Conservation (phyloP, 805 yeast species). For the Metschnikowia anglica region DNA sequence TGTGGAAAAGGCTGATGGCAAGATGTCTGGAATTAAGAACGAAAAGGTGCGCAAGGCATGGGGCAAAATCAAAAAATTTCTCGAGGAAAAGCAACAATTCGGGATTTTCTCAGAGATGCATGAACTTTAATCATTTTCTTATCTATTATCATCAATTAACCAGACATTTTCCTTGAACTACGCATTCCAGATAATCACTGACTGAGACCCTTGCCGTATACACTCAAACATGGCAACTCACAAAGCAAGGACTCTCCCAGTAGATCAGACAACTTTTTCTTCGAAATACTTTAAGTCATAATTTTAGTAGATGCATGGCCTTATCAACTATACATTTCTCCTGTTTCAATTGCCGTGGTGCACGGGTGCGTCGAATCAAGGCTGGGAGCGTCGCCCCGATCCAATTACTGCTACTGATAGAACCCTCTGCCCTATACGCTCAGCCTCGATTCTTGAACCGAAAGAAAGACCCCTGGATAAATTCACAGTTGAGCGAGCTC, state of each 20-base stretch:
- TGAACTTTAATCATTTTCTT: neutral
- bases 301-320: too few species aligned
- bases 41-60: constrained; percentile 40
- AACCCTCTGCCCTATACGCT: neutral
- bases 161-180: too few species aligned
- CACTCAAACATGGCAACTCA: too few species aligned
- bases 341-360: neutral
- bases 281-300: too few species aligned
- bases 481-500: constrained; percentile 23
- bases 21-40: constrained; percentile 44
- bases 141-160: too few species aligned
- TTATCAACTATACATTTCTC: too few species aligned
- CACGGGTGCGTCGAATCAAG: neutral
- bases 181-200: too few species aligned
- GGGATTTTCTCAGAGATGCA: constrained; percentile 10
- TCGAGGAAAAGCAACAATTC: constrained; percentile 28
- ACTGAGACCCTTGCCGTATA: too few species aligned
- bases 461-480: neutral
- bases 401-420: neutral
- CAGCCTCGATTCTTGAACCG: neutral
- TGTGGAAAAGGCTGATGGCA: constrained; percentile 44
- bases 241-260: too few species aligned
- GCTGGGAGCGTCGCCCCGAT: neutral
- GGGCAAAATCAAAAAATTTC: constrained; percentile 32
- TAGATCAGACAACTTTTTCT: too few species aligned